Percentiles rank a stretch among this genome's conserved stretches.
These are phyloP conservation scores for Melampsora americana DNA, from an alignment of 1,284 basidiomycete genomes.

Conservation along the genomic window DNA sequence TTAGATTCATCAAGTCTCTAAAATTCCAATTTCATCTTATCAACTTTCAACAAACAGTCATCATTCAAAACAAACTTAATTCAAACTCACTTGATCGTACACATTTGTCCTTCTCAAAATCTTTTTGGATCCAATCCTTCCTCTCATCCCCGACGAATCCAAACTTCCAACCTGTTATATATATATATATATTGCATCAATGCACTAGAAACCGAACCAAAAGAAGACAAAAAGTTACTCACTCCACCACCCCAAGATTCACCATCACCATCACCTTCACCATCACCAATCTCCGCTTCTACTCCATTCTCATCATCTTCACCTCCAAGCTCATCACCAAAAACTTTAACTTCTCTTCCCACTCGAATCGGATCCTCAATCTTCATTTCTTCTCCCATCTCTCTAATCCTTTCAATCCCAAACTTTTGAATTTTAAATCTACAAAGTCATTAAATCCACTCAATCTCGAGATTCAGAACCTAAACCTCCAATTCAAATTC, in stretches of 20 bases:
- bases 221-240: conserved; percentile 51
- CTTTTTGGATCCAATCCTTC: conserved; percentile 53
- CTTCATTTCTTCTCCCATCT: background rate
- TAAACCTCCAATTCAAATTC: conserved; percentile 43
- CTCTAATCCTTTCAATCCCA: background rate
- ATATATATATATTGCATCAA: background rate
- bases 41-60: background rate
- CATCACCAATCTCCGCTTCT: conserved; percentile 52
- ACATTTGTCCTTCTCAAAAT: conserved; percentile 48
- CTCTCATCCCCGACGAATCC: conserved; percentile 48
- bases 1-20: background rate
- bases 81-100: background rate
- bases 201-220: conserved; percentile 50
- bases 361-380: background rate
- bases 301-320: background rate
- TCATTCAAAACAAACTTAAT: background rate
- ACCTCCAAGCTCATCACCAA: background rate
- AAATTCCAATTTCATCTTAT: background rate
- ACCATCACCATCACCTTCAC: conserved; percentile 53
- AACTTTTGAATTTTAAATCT: background rate
- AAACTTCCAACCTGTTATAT: conserved; percentile 52
- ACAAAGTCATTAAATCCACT: background rate
- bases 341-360: background rate
- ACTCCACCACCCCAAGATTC: conserved; percentile 56
- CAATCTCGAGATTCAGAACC: background rate